phyloP scores from a whole-genome alignment of 371 early-diverging fungal genomes.

The Syncephalastrum racemosum region DNA sequence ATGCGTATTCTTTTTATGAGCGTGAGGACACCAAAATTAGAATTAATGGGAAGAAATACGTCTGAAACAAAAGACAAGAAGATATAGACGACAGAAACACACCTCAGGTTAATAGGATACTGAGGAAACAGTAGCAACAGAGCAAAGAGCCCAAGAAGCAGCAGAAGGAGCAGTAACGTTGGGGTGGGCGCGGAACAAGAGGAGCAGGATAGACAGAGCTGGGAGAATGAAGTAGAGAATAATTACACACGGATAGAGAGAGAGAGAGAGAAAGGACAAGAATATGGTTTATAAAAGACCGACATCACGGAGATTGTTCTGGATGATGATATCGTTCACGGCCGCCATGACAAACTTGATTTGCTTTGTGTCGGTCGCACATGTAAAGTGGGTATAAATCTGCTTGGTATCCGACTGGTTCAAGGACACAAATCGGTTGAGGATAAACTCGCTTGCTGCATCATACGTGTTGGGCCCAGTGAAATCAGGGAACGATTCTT shows the following conservation, averaged over 20 bases:
- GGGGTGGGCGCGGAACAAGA: too few relatives aligned
- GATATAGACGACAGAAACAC: too few relatives aligned
- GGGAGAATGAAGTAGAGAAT: not conserved
- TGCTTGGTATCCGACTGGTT: constrained; percentile 75
- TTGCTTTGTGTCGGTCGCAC: constrained; percentile 91
- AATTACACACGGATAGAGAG: not conserved
- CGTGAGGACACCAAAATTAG: too few relatives aligned
- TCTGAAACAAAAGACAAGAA: too few relatives aligned
- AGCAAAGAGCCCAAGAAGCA: not conserved
- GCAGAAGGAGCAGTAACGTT: too few relatives aligned
- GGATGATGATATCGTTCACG: constrained; percentile 70
- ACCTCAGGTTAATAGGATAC: too few relatives aligned
- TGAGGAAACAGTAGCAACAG: not conserved
- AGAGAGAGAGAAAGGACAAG: constrained; percentile 3
- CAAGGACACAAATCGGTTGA: constrained; percentile 73
- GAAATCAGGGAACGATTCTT: constrained; percentile 76
- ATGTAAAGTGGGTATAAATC: constrained; percentile 90
- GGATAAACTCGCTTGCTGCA: constrained; percentile 40
- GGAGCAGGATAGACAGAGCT: not conserved
- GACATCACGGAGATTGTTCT: constrained; percentile 54
- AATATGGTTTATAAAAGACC: constrained; percentile 51
- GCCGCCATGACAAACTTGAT: constrained; percentile 67
- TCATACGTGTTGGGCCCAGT: constrained; percentile 24
- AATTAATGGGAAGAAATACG: too few relatives aligned
- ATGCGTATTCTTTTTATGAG: too few relatives aligned